A percentile compares a stretch with the other conserved stretches of the same genome.
phyloP scores from a whole-genome alignment of 2,329 filamentous ascomycete genomes.

The Pseudocercospora crystallina region DNA sequence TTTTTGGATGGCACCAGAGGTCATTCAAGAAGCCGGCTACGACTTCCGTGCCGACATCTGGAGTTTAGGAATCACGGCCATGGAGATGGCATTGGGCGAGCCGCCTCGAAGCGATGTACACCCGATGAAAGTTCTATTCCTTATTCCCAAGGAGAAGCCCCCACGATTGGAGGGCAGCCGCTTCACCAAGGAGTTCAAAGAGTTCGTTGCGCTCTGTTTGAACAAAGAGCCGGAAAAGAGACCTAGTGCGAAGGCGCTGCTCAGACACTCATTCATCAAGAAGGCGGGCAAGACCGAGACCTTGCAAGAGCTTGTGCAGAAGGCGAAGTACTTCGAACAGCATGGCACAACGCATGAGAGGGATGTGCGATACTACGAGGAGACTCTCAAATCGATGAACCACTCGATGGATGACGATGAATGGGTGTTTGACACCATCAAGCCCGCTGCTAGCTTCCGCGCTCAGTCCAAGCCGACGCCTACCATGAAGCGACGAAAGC shows the following conservation, averaged over 20 bases:
- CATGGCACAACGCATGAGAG: conserved; percentile 25
- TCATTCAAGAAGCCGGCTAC: conserved; percentile 81
- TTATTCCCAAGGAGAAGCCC: conserved; percentile 84
- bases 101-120: conserved; percentile 84
- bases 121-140: conserved; percentile 90
- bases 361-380: conserved; percentile 83
- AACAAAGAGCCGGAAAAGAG: conserved; percentile 87
- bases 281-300: conserved; percentile 84
- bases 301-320: conserved; percentile 81
- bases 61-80: conserved; percentile 88
- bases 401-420: conserved; percentile 71
- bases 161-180: conserved; percentile 76
- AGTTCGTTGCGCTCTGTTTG: conserved; percentile 87
- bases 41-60: conserved; percentile 93
- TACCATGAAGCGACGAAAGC: conserved; percentile 51
- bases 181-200: conserved; percentile 71
- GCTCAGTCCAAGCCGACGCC: conserved; percentile 40
- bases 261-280: conserved; percentile 85
- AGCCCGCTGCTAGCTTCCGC: conserved; percentile 59
- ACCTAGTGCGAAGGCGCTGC: conserved; percentile 79
- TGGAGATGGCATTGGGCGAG: conserved; percentile 84
- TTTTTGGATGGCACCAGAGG: conserved; percentile 96
- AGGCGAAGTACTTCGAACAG: conserved; percentile 79
- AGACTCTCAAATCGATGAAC: conserved; percentile 63
- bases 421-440: conserved; percentile 95